Conservation (phyloP, 495 filamentous ascomycete species). For the Tuber magnatum region DNA sequence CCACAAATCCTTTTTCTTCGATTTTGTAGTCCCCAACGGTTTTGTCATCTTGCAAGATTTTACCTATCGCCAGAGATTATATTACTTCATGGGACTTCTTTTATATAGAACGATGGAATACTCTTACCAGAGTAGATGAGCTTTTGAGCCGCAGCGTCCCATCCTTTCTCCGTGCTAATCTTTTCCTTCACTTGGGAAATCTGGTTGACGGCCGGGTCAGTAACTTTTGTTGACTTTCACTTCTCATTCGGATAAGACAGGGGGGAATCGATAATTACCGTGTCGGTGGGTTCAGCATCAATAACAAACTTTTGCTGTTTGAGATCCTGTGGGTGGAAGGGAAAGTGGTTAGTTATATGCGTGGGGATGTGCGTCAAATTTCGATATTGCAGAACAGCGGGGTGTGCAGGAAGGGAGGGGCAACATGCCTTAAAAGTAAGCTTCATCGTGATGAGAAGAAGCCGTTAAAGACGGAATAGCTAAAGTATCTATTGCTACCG, state of each 20-base stretch:
- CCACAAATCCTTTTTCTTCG: slow-evolving; percentile 98
- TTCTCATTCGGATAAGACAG: slow-evolving; percentile 5
- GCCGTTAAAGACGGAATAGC: slow-evolving; percentile 20
- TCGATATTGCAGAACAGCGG: slow-evolving; percentile 2
- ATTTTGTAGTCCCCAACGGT: slow-evolving; percentile 93
- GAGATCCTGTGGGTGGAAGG: slow-evolving; percentile 59
- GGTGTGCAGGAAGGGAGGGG: slow-evolving; percentile 27
- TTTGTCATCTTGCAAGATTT: slow-evolving; percentile 94
- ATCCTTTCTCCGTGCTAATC: slow-evolving; percentile 73
- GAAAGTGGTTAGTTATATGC: slow-evolving; percentile 40
- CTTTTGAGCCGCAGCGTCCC: slow-evolving; percentile 80
- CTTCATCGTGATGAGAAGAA: slow-evolving; percentile 53
- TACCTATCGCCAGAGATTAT: slow-evolving; percentile 53
- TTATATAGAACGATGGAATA: slow-evolving; percentile 12
- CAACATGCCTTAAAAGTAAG: slow-evolving; percentile 68
- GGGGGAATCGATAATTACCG: slow-evolving; percentile 53
- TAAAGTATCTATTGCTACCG: slow-evolving; percentile 17
- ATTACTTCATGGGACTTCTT: background rate
- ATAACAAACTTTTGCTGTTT: slow-evolving; percentile 97
- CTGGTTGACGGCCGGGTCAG: slow-evolving; percentile 46
- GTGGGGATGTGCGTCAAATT: slow-evolving; percentile 29
- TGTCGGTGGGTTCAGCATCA: slow-evolving; percentile 86
- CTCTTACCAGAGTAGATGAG: slow-evolving; percentile 88
- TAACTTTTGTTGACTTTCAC: background rate
- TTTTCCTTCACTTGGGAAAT: slow-evolving; percentile 83